Conservation (phyloP, 2,329 filamentous ascomycete genomes). For the Sarocladium brachiariae region DNA sequence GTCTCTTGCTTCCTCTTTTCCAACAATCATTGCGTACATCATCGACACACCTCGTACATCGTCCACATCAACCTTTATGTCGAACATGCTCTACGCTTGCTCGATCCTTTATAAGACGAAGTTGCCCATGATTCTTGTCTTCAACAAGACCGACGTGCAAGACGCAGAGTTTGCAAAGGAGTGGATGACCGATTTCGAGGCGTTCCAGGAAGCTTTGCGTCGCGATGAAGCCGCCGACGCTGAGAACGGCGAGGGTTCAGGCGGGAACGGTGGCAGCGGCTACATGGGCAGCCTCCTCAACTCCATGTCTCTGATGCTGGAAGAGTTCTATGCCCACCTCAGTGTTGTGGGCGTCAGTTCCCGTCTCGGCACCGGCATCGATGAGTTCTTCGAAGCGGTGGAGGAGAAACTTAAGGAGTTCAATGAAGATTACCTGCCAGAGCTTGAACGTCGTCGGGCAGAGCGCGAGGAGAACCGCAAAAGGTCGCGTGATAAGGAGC, state of each 20-base stretch:
- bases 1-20: conserved; percentile 86
- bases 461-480: conserved; percentile 72
- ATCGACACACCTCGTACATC: conserved; percentile 93
- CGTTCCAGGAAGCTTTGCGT: conserved; percentile 80
- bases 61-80: conserved; percentile 97
- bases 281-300: conserved; percentile 96
- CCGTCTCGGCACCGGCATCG: conserved; percentile 84
- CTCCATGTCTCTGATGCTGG: conserved; percentile 95
- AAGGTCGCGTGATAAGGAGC: conserved; percentile 66
- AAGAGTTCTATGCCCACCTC: conserved; percentile 94
- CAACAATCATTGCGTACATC: conserved; percentile 93
- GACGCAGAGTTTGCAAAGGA: conserved; percentile 88
- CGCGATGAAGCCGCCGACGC: conserved; percentile 77
- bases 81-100: conserved; percentile 99
- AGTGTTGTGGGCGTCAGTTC: conserved; percentile 90
- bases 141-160: conserved; percentile 98
- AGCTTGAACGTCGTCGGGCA: conserved; percentile 70
- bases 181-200: conserved; percentile 99
- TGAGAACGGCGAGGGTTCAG: conserved; percentile 61
- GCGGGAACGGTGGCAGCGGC: conserved; percentile 66
- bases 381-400: conserved; percentile 90
- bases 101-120: conserved; percentile 99
- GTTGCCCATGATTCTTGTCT: conserved; percentile 95
- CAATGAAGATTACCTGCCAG: conserved; percentile 81
- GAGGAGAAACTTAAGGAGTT: conserved; percentile 84